phyloP scores from a whole-genome alignment of 306 rosid species.

The Mimosa pudica region DNA sequence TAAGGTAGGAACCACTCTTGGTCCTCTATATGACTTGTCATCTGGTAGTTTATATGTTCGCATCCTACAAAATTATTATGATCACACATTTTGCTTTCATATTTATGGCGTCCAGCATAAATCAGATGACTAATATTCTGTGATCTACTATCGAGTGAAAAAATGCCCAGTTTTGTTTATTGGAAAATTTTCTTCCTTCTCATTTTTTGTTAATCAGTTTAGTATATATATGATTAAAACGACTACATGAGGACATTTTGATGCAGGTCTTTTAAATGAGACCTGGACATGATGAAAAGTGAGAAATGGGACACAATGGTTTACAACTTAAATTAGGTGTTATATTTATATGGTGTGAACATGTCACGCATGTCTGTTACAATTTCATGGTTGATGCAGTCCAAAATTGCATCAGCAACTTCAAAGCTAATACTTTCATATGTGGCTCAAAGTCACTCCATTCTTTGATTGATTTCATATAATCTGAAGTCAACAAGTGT shows the following conservation, averaged over 20 bases:
- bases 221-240: neutral
- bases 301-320: conserved; percentile 4
- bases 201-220: neutral
- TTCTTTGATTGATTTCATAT: conserved; percentile 43
- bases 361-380: conserved; percentile 42
- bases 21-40: conserved; percentile 9
- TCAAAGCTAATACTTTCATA: conserved; percentile 47
- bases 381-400: conserved; percentile 49
- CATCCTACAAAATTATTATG: neutral
- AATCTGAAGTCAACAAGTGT: conserved; percentile 45
- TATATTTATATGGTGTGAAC: conserved; percentile 4
- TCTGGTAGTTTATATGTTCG: conserved; percentile 17
- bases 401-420: conserved; percentile 62
- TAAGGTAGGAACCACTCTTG: conserved; percentile 8
- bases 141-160: neutral
- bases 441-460: conserved; percentile 55
- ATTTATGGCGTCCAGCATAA: neutral
- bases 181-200: neutral
- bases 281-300: neutral
- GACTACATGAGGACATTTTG: neutral
- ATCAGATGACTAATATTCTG: neutral
- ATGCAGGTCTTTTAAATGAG: neutral
- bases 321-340: conserved; percentile 2
- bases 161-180: neutral
- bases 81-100: neutral